Conservation (phyloP, 352 stramenopile species). For the Globisporangium paroecandrum region DNA sequence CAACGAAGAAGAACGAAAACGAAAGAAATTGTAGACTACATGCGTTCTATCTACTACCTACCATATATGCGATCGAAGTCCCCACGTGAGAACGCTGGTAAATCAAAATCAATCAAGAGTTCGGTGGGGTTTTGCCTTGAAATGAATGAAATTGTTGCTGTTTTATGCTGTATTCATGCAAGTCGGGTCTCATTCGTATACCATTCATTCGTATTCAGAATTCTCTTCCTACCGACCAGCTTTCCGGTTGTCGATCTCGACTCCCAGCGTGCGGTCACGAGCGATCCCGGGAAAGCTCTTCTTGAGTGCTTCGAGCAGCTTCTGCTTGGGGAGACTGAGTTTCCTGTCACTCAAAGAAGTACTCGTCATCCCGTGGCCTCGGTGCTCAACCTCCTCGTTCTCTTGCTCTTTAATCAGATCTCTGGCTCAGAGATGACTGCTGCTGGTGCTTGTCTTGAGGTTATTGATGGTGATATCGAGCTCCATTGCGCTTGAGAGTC, state of each 20-base stretch:
- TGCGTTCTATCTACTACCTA: neutral
- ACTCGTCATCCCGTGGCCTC: neutral
- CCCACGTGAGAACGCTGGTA: neutral
- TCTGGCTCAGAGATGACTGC: neutral
- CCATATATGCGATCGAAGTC: neutral
- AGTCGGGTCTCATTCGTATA: neutral
- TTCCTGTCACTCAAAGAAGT: slow-evolving; percentile 16
- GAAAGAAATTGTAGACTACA: slow-evolving; percentile 10
- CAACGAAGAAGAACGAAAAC: slow-evolving; percentile 1
- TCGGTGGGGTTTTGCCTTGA: neutral
- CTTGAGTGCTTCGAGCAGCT: slow-evolving; percentile 58
- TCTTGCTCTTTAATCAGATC: neutral
- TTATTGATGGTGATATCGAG: slow-evolving; percentile 46
- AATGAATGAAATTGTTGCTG: neutral
- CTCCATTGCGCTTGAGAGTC: slow-evolving; percentile 47
- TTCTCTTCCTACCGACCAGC: neutral
- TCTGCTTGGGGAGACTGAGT: slow-evolving; percentile 63
- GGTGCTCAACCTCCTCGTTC: neutral
- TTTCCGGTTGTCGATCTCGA: neutral
- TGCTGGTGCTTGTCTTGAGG: neutral
- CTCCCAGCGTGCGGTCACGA: neutral
- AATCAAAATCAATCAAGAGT: neutral
- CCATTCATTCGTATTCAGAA: neutral
- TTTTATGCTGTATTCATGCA: neutral
- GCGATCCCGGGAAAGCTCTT: slow-evolving; percentile 32